These are phyloP conservation scores for Saccharum hybrid DNA, from an alignment of 202 grass and related monocot species.

Conservation along the genomic window DNA sequence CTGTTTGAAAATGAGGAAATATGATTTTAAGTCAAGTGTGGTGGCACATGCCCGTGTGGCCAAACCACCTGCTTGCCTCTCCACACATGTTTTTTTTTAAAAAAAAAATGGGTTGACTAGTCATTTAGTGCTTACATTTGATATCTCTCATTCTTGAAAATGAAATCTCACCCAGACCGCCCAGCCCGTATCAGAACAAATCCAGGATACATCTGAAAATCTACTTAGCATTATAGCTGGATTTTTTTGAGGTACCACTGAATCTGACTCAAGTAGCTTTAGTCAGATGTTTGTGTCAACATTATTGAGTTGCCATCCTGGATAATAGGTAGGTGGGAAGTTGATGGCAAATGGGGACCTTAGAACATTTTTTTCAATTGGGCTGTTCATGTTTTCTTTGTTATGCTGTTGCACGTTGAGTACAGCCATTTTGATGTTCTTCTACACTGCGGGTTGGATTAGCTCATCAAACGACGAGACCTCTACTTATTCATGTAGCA, in stretches of 20 bases:
- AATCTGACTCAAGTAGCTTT: conserved; percentile 7
- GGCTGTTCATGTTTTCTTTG: conserved; percentile 9
- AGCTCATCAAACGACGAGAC: not conserved
- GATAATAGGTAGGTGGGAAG: conserved; percentile 6
- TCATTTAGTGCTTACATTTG: not conserved
- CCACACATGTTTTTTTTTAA: not conserved
- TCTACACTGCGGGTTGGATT: conserved; percentile 2
- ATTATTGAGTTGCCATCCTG: not conserved
- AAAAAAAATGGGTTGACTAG: not conserved
- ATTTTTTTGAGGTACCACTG: conserved; percentile 15
- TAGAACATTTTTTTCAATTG: conserved; percentile 1
- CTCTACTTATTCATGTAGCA: not conserved
- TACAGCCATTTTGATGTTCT: conserved; percentile 28
- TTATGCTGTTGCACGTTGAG: not conserved
- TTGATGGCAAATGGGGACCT: not conserved
- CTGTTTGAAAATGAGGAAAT: not conserved
- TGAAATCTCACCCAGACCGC: conserved; percentile 8
- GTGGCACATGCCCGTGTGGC: not conserved
- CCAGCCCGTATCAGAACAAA: not conserved
- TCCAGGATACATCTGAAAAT: conserved; percentile 2
- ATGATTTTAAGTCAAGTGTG: not conserved
- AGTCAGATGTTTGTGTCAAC: conserved; percentile 8
- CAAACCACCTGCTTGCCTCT: not conserved
- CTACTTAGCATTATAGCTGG: not conserved
- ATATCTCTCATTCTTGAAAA: conserved; percentile 10